phyloP scores from a whole-genome alignment of 2,329 filamentous ascomycete species.

The Hymenoscyphus infarciens region DNA sequence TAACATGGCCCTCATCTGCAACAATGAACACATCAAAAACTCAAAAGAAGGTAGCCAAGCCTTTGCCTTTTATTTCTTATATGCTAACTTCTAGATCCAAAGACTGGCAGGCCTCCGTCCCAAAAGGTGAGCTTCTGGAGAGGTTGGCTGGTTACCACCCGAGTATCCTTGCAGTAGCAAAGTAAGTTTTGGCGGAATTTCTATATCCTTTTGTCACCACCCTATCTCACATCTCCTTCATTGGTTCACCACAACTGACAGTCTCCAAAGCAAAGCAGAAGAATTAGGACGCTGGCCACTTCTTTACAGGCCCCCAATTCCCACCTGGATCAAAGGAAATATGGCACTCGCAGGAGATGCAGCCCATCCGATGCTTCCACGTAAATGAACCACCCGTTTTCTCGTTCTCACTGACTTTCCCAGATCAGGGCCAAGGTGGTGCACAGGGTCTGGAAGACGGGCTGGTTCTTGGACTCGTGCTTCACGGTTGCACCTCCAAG shows the following conservation, averaged over 20 bases:
- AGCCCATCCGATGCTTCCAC: constrained; percentile 26
- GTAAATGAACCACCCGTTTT: constrained; percentile 11
- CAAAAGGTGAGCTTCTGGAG: constrained; percentile 18
- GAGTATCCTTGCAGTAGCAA: constrained; percentile 13
- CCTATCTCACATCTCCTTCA: neutral
- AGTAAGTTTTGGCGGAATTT: neutral
- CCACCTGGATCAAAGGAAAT: constrained; percentile 4
- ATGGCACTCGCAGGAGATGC: constrained; percentile 6
- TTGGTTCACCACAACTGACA: neutral
- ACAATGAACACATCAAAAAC: constrained; percentile 15
- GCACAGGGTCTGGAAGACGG: constrained; percentile 37
- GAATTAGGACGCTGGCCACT: constrained; percentile 5
- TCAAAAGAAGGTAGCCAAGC: constrained; percentile 11
- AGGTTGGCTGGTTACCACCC: constrained; percentile 20
- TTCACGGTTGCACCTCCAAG: constrained; percentile 26
- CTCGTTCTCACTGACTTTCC: neutral
- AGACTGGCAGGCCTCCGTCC: constrained; percentile 24
- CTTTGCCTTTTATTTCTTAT: neutral
- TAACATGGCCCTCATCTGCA: constrained; percentile 25
- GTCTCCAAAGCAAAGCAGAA: neutral
- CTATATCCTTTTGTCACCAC: neutral
- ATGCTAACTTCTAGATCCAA: neutral
- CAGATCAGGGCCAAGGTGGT: constrained; percentile 35
- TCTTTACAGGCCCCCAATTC: constrained; percentile 3
- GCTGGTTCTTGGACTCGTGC: constrained; percentile 33